Base-by-base conservation (phyloP, 768 basidiomycete genomes). In the Mycena olivaceomarginata region DNA sequence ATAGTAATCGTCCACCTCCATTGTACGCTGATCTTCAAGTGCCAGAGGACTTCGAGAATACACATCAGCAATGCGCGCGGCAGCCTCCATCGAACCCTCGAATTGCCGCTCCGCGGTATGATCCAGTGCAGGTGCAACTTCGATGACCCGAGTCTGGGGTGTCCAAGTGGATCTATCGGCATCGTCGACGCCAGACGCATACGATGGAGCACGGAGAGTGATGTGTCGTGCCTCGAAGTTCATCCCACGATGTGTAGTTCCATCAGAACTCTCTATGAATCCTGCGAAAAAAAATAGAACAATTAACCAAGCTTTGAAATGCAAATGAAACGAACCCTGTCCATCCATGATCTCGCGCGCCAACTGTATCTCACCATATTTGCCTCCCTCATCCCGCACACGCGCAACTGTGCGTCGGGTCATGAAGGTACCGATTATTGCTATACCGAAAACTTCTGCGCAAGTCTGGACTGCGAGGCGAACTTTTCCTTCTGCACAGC, bases 141-240 rank as follows among this genome's bases (percentile, higher is more conserved):
- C 31, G 3, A 31, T 31, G 31, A 68, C 53, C n/a, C 67, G 67
- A 10, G 67, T 68, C 13, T 31, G n/a, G 67, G 57, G 66, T 9
- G 16, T 69, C 80, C 80, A 81, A 0, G 79, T 81, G 6, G 80
- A 76, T 31, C 22, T 57, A 59, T 79, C 78, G 10, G 80, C 45
- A 70, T 80, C 69, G 51, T 76, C 16, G 48, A 18, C 48, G n/a
- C 18, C 48, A 20, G 16, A 18, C 13, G 13, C 48, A 51, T 51
- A 31, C 31, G 3, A 51, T 16, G 48, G 48, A 18, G 16, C 48
- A 51, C 13, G 48, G 5, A 51, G 48, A 18, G 48, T 51, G 13
- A 51, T 20, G 18, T 51, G 48, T 16, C 48, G 48, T 16, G 48
- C 13, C 18, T 51, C 48, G 48, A 16, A 15, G 16, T 15, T 51